Conservation (phyloP, 1,284 basidiomycete genomes). For the Cerioporus squamosus region DNA sequence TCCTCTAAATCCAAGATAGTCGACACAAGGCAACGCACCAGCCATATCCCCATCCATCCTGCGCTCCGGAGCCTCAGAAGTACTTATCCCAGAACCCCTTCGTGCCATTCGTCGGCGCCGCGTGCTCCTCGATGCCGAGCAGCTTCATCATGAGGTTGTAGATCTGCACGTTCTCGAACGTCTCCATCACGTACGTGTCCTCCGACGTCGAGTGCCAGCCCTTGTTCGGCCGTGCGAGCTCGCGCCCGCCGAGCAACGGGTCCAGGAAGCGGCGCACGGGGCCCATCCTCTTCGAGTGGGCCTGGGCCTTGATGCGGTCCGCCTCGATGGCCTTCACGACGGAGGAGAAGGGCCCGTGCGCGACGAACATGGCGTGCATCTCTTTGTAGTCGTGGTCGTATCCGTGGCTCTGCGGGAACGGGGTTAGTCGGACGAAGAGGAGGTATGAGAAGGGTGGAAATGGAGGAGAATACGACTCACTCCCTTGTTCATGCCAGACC, state of each 20-base stretch:
- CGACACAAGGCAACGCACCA: too few relatives aligned
- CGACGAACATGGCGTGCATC: conserved; percentile 92
- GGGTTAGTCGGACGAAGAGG: neutral
- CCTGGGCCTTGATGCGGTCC: conserved; percentile 26
- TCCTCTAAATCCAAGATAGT: too few relatives aligned
- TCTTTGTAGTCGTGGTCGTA: conserved; percentile 78
- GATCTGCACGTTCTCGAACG: conserved; percentile 84
- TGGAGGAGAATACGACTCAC: conserved; percentile 49
- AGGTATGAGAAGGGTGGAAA: too few relatives aligned
- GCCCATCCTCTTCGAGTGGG: neutral
- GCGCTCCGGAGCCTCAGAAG: conserved; percentile 38
- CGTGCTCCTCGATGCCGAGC: conserved; percentile 62
- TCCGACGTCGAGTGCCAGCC: conserved; percentile 71
- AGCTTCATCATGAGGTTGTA: conserved; percentile 83
- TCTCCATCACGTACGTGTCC: conserved; percentile 74
- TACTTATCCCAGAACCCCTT: conserved; percentile 81
- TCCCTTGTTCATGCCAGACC: conserved; percentile 72
- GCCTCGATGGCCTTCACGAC: conserved; percentile 62
- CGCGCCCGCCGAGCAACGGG: conserved; percentile 27
- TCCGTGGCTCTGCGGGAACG: conserved; percentile 67
- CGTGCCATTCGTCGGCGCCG: conserved; percentile 79
- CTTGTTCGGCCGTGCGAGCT: conserved; percentile 43
- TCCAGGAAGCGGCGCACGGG: conserved; percentile 9
- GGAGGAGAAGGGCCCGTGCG: conserved; percentile 83
- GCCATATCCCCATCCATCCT: conserved; percentile 5